These are phyloP conservation scores for Phytophthora parvispora DNA, from an alignment of 352 stramenopile species.

Conservation along the genomic window DNA sequence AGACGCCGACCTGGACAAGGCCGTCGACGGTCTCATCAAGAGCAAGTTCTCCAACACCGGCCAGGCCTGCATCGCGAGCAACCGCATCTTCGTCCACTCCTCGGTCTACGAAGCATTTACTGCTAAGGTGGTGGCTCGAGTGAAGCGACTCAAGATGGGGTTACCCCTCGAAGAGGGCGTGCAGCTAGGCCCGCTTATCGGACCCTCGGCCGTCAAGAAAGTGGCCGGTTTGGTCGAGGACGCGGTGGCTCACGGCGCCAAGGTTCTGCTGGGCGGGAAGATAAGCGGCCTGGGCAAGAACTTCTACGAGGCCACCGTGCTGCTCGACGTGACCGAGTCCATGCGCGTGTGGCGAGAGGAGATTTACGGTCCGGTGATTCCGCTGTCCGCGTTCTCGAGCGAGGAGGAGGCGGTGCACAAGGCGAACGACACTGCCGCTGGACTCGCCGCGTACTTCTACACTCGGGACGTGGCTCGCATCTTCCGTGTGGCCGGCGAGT, in stretches of 20 bases:
- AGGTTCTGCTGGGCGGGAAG: conserved; percentile 83
- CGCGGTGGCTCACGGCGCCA: conserved; percentile 90
- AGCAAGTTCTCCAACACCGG: conserved; percentile 89
- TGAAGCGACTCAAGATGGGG: conserved; percentile 88
- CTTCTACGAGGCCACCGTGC: conserved; percentile 96
- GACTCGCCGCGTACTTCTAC: conserved; percentile 96
- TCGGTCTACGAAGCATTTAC: conserved; percentile 94
- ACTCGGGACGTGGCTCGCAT: conserved; percentile 88
- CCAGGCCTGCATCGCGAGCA: conserved; percentile 86
- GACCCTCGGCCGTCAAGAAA: conserved; percentile 87
- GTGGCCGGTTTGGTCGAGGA: conserved; percentile 85
- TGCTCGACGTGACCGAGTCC: conserved; percentile 80
- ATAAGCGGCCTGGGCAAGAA: conserved; percentile 70
- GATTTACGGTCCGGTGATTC: conserved; percentile 97
- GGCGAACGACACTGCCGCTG: conserved; percentile 92
- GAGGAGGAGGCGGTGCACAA: conserved; percentile 95
- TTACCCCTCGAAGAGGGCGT: conserved; percentile 73
- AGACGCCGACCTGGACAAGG: conserved; percentile 80
- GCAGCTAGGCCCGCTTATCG: conserved; percentile 96
- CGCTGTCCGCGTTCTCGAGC: conserved; percentile 93
- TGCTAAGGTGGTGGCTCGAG: conserved; percentile 62
- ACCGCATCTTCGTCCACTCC: conserved; percentile 95
- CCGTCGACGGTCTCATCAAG: conserved; percentile 80
- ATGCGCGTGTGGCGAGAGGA: conserved; percentile 94
- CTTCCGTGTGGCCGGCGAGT: conserved; percentile 80